Evolutionary conservation across 768 basidiomycete genomes (phyloP), one percentile per base, ranked within the genome.

Genomic region (Boletus subparvulus): DNA sequence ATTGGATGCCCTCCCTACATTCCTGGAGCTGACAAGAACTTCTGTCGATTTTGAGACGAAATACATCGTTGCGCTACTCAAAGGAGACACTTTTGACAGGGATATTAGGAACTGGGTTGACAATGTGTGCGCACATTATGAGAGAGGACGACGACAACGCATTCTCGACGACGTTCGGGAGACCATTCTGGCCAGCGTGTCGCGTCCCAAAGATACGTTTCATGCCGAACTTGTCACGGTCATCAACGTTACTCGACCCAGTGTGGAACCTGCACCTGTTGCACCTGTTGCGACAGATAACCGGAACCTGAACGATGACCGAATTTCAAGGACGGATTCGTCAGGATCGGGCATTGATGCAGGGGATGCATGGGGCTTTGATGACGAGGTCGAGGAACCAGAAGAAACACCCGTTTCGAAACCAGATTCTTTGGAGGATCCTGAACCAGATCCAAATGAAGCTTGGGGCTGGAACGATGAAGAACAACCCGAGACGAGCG

Each of bases 391-490:
- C 10, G 68, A 67, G 24, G 64, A 63, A 52, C 47, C 61, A 39
- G 70, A 69, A 14, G 60, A 61, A 45, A 12, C 45, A 6, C 55
- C 58, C 21, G 47, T 57, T 44, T 48, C 57, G 33, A 68, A 69
- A 48, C 52, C 58, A 6, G 65, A 59, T 36, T 56, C 61, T 6
- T 58, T 24, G 36, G 55, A 50, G 51, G 63, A 65, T 28, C 49
- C 65, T 6, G 78, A 78, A 26, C 69, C 75, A 14, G 62, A 83
- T 60, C 70, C 82, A 10, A 75, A 70, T 16, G 84, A 87, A 61
- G 83, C 88, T 1, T 92, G 91, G 90, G 91, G 86, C 3, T 90
- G 85, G 85, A 85, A 89, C 39, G 83, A 83, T 32, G 76, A 71
- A n/a, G 72, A 63, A 43, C 70, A 70, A 32, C 56, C 69, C 4